Conservation (phyloP, 1,139 yeast species). For the Kodamaea arcana region DNA sequence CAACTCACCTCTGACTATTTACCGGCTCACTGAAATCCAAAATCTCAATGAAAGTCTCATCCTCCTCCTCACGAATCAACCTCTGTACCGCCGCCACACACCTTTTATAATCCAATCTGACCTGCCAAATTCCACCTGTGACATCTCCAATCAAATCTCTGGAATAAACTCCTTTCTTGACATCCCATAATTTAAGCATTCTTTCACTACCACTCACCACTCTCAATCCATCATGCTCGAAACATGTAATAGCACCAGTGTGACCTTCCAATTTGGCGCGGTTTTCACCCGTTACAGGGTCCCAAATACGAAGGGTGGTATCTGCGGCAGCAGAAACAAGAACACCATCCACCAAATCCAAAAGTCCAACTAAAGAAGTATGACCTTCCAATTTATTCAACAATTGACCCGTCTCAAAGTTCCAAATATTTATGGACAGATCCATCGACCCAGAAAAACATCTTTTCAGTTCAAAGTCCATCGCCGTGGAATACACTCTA, state of each 20-base stretch:
- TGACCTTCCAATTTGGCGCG: constrained; percentile 77
- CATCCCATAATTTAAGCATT: constrained; percentile 80
- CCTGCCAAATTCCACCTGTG: constrained; percentile 92
- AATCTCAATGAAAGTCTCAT: constrained; percentile 70
- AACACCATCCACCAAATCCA: constrained; percentile 71
- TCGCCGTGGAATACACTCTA: constrained; percentile 80
- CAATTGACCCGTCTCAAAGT: constrained; percentile 68
- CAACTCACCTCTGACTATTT: constrained; percentile 1
- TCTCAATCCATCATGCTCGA: constrained; percentile 81
- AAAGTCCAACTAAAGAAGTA: constrained; percentile 81
- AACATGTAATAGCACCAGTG: constrained; percentile 86
- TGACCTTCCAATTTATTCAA: constrained; percentile 75
- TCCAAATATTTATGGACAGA: constrained; percentile 86
- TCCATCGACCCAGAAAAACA: constrained; percentile 95
- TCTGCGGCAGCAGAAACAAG: constrained; percentile 98
- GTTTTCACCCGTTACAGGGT: constrained; percentile 72
- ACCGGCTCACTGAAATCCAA: constrained; percentile 67
- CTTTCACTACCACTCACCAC: constrained; percentile 87
- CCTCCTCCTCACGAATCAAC: constrained; percentile 39
- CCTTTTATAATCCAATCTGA: constrained; percentile 74
- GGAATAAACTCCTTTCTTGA: constrained; percentile 69
- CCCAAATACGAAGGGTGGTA: constrained; percentile 87
- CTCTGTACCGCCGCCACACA: constrained; percentile 94
- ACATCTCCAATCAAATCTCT: constrained; percentile 73
- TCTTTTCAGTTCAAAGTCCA: constrained; percentile 69